These are phyloP conservation scores for Lepidium sativum DNA, from an alignment of 345 rosid species.

Conservation along the genomic window DNA sequence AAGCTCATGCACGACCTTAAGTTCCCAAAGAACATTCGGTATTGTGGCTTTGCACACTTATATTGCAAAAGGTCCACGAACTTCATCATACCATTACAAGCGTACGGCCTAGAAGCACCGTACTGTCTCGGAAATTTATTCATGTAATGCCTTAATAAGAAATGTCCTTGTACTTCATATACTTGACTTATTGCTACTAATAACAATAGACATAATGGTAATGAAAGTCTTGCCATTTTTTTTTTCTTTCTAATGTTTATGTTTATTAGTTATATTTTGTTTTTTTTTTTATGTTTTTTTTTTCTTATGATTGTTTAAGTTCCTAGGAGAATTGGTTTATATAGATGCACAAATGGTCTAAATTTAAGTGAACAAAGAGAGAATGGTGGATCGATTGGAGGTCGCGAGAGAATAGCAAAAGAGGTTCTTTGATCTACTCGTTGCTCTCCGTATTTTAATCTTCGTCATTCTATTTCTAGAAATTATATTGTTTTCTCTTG, in stretches of 20 bases:
- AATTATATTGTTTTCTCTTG: background rate
- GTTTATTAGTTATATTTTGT: background rate
- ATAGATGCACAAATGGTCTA: background rate
- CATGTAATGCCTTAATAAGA: slow-evolving; percentile 8
- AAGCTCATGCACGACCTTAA: background rate
- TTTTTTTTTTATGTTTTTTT: background rate
- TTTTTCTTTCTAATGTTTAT: background rate
- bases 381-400: slow-evolving; percentile 8
- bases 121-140: background rate
- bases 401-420: background rate
- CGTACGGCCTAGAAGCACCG: background rate
- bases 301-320: background rate
- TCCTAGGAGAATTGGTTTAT: background rate
- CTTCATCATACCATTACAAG: background rate
- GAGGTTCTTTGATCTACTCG: background rate
- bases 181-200: slow-evolving; percentile 8
- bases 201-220: slow-evolving; percentile 9
- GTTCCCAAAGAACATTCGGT: background rate
- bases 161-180: slow-evolving; percentile 18
- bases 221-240: slow-evolving; percentile 3
- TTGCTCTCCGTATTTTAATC: slow-evolving; percentile 3
- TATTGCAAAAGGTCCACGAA: background rate
- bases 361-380: background rate
- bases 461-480: slow-evolving; percentile 2
- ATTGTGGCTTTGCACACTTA: background rate